Base-by-base conservation (phyloP, 2,329 filamentous ascomycete genomes). In the Hypoxylon sp. region DNA sequence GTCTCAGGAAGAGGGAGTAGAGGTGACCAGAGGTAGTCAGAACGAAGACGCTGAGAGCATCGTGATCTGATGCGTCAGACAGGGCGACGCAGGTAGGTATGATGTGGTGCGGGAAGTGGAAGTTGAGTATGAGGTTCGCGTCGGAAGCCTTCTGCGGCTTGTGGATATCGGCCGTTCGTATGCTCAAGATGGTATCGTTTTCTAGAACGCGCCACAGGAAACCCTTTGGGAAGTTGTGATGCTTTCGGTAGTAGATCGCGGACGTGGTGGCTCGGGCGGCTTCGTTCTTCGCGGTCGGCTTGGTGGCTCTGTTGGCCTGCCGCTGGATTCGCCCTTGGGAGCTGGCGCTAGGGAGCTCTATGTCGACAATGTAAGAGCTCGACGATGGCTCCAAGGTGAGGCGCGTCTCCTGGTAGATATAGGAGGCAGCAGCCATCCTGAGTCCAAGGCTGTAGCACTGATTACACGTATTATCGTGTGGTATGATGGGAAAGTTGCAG, bases 201-300 rank as follows among this genome's bases (percentile, higher is more conserved):
- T 96, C 89, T 59, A 97, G 78, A 33, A 98, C 83, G 67, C 94
- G 86, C 95, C 95, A 99, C 43, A 97, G 82, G 72, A 98, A 96
- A 74, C 86, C 91, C 71, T 90, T 88, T 33, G 95, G 95, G 63
- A 89, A 88, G 63, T 84, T 81, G 70, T 89, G 86, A 73, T 89
- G 84, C 73, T 85, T 84, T 52, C 95, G 87, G 75, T 96, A 92
- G 78, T 91, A 97, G 53, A 98, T 83, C 2, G 91, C 92, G 23
- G 91, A 89, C 26, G 92, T 85, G 1, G 82, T 88, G 21, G 83
- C 80, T 64, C 88, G 85, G 70, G 96, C 97, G 8, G 83, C 79
- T 52, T 94, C 89, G 65, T 93, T 90, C 70, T 90, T 86, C 64
- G 79, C 66, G 71, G 70, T 59, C 38, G 72, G 68, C 60, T 75